Evolutionary conservation across 2,329 filamentous ascomycete species (phyloP).

Genomic region (Akanthomyces dipterigenus): DNA sequence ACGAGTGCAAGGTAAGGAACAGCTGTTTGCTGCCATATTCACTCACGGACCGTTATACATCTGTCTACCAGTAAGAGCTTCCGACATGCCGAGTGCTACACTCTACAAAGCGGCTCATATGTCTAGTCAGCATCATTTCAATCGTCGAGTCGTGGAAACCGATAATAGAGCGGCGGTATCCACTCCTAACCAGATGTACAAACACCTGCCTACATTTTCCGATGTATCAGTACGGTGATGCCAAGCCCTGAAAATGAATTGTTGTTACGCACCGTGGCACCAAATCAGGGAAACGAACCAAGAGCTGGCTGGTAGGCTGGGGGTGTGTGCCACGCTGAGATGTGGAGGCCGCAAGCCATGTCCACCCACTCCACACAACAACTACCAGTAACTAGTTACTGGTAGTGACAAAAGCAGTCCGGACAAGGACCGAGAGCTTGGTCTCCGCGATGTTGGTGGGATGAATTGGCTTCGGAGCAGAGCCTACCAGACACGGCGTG

Average conservation of each 20-base stretch:
- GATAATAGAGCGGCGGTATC: not conserved
- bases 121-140: not conserved
- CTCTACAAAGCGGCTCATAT: too few relatives aligned
- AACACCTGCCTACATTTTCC: not conserved
- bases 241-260: not conserved
- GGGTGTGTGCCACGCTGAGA: not conserved
- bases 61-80: too few relatives aligned
- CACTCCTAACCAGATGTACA: not conserved
- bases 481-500: not conserved
- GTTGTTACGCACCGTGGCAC: not conserved
- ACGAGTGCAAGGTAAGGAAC: not conserved
- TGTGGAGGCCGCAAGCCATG: not conserved
- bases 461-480: not conserved
- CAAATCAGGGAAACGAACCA: constrained; percentile 5
- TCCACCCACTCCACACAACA: constrained; percentile 1
- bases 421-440: constrained; percentile 10
- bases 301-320: not conserved
- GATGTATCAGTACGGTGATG: not conserved
- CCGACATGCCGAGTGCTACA: too few relatives aligned
- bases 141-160: not conserved
- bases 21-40: too few relatives aligned
- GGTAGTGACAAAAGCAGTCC: constrained; percentile 1
- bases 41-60: too few relatives aligned
- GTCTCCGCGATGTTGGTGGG: constrained; percentile 1
- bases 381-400: too few relatives aligned